Evolutionary conservation across 1,139 yeast genomes (phyloP).

Genomic region (Yamadazyma dushanensis): DNA sequence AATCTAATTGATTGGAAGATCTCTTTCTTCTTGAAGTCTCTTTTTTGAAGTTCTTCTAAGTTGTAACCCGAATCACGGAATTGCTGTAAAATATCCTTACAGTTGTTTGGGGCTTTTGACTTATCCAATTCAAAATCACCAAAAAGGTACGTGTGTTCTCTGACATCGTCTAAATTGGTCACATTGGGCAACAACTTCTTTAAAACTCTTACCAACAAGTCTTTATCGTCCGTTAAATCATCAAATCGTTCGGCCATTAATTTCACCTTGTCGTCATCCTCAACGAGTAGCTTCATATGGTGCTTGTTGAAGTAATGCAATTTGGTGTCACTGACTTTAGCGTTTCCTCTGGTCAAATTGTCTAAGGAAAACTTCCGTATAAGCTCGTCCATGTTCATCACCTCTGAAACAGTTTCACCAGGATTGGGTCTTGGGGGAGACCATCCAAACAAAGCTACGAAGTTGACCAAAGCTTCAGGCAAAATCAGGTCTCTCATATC

Average conservation of each 20-base stretch:
- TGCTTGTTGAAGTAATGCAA: conserved; percentile 77
- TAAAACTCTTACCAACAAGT: conserved; percentile 26
- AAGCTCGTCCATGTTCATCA: conserved; percentile 56
- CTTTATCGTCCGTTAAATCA: conserved; percentile 18
- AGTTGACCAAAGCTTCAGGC: conserved; percentile 86
- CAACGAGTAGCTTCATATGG: conserved; percentile 21
- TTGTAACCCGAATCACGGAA: conserved; percentile 11
- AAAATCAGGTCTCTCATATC: conserved; percentile 56
- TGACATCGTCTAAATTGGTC: conserved; percentile 49
- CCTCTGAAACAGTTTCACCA: conserved; percentile 58
- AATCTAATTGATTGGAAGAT: conserved; percentile 64
- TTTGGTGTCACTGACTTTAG: conserved; percentile 82
- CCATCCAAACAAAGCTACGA: conserved; percentile 94
- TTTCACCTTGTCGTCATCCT: conserved; percentile 33
- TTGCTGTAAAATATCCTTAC: conserved; percentile 8
- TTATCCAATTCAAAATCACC: conserved; percentile 11
- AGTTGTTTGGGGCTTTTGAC: conserved; percentile 9
- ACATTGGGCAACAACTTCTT: conserved; percentile 40
- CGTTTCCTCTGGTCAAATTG: conserved; percentile 87
- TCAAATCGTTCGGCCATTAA: conserved; percentile 25
- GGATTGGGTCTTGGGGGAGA: conserved; percentile 63
- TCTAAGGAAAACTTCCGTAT: conserved; percentile 53
- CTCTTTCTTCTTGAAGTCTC: conserved; percentile 37
- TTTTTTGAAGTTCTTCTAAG: conserved; percentile 16
- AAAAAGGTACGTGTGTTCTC: conserved; percentile 51